Evolutionary conservation across 2,329 filamentous ascomycete species (phyloP).

Genomic region (Aureobasidium sp.): DNA sequence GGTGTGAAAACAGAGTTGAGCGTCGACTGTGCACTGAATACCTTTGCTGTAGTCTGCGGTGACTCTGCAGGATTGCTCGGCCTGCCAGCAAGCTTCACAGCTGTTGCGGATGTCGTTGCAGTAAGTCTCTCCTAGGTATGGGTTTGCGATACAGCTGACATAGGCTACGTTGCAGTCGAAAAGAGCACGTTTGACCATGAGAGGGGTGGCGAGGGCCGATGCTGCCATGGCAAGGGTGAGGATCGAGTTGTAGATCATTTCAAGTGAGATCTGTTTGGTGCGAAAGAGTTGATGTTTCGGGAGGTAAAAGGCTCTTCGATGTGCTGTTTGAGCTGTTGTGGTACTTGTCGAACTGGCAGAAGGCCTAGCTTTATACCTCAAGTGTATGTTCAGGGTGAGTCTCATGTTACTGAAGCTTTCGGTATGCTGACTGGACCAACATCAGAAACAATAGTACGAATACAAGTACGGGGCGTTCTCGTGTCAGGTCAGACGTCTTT

Average conservation of each 20-base stretch:
- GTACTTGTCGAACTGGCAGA: background rate
- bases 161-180: constrained; percentile 8
- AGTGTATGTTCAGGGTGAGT: too few relatives aligned
- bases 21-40: background rate
- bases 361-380: background rate
- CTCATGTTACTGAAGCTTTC: background rate
- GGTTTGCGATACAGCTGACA: background rate
- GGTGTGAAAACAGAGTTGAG: background rate
- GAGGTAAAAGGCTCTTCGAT: background rate
- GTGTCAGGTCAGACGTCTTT: background rate
- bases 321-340: background rate
- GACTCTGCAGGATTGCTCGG: constrained; percentile 6
- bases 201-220: background rate
- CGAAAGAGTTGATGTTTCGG: background rate
- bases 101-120: constrained; percentile 6
- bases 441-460: background rate
- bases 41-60: background rate
- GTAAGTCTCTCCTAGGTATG: background rate
- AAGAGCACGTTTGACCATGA: background rate
- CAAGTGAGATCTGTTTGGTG: background rate
- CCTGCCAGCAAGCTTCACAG: constrained; percentile 7
- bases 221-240: background rate
- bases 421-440: constrained; percentile 1
- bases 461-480: background rate
- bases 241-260: background rate